phyloP scores from a whole-genome alignment of 768 basidiomycete species.

The Strobilomyces confusus region DNA sequence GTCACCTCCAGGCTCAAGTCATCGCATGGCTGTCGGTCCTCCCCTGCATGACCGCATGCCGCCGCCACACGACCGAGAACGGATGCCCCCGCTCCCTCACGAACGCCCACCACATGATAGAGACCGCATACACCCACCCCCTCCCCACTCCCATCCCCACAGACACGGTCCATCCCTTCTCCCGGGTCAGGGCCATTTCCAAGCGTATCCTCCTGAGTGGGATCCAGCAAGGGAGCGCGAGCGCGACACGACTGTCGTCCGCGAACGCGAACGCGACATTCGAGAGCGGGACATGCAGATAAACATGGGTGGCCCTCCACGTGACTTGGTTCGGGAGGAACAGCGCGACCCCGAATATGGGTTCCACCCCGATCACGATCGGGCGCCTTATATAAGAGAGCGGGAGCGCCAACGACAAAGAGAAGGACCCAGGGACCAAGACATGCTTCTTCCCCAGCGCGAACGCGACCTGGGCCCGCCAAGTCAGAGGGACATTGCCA shows the following conservation, averaged over 20 bases:
- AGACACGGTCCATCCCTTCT: slow-evolving; percentile 17
- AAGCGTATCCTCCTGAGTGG: slow-evolving; percentile 27
- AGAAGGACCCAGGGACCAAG: slow-evolving; percentile 18
- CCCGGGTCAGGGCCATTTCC: slow-evolving; percentile 32
- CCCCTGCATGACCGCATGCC: slow-evolving; percentile 23
- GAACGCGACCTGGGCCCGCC: slow-evolving; percentile 20
- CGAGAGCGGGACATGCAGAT: slow-evolving; percentile 23
- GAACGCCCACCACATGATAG: slow-evolving; percentile 22
- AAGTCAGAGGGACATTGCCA: slow-evolving; percentile 19
- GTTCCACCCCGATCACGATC: slow-evolving; percentile 22
- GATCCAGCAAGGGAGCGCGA: slow-evolving; percentile 25
- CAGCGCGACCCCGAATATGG: slow-evolving; percentile 24
- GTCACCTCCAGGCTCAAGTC: slow-evolving; percentile 23
- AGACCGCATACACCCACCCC: slow-evolving; percentile 29
- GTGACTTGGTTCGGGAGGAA: slow-evolving; percentile 24
- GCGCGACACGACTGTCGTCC: slow-evolving; percentile 6
- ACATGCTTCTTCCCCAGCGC: slow-evolving; percentile 19
- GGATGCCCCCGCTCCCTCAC: slow-evolving; percentile 22
- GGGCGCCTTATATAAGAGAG: slow-evolving; percentile 20
- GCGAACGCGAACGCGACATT: slow-evolving; percentile 16
- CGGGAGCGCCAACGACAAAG: slow-evolving; percentile 22
- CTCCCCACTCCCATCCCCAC: slow-evolving; percentile 19
- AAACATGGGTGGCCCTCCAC: slow-evolving; percentile 16
- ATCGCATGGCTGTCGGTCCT: slow-evolving; percentile 17
- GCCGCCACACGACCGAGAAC: slow-evolving; percentile 22